Evolutionary conservation across 768 basidiomycete species (phyloP).

Genomic region (Omphalotus guepiniiformis): DNA sequence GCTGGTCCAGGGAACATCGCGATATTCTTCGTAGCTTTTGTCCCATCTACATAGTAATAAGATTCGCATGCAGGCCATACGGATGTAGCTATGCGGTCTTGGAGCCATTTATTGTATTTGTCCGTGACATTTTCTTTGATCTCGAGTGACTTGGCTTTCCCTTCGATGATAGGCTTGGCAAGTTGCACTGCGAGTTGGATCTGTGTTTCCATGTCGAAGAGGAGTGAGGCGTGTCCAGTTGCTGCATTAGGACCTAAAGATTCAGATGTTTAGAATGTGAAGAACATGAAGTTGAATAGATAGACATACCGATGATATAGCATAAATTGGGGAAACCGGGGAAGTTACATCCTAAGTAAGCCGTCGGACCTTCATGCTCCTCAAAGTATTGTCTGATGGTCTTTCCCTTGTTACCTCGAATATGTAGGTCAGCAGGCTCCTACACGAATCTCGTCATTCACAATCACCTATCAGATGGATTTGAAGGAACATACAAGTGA

Average conservation of each 20-base stretch:
- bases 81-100: conserved; percentile 39
- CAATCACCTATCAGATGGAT: too few species aligned
- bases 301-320: conserved; percentile 36
- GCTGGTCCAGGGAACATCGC: conserved; percentile 55
- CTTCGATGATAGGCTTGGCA: conserved; percentile 46
- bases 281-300: conserved; percentile 3
- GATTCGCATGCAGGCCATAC: conserved; percentile 46
- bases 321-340: conserved; percentile 57
- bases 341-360: conserved; percentile 49
- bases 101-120: conserved; percentile 49
- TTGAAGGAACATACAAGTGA: conserved; percentile 34
- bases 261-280: conserved; percentile 17
- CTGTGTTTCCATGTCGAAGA: conserved; percentile 56
- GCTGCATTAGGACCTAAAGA: conserved; percentile 49
- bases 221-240: conserved; percentile 54
- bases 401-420: conserved; percentile 39
- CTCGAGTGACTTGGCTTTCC: conserved; percentile 45
- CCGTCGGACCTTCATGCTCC: conserved; percentile 43
- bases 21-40: conserved; percentile 34
- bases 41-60: conserved; percentile 41
- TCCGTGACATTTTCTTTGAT: conserved; percentile 42
- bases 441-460: conserved; percentile 14
- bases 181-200: conserved; percentile 46
- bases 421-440: conserved; percentile 31
- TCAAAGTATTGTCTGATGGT: conserved; percentile 43